Conservation (phyloP, 805 yeast genomes). For the Cyberlindnera euphorbiiphila region DNA sequence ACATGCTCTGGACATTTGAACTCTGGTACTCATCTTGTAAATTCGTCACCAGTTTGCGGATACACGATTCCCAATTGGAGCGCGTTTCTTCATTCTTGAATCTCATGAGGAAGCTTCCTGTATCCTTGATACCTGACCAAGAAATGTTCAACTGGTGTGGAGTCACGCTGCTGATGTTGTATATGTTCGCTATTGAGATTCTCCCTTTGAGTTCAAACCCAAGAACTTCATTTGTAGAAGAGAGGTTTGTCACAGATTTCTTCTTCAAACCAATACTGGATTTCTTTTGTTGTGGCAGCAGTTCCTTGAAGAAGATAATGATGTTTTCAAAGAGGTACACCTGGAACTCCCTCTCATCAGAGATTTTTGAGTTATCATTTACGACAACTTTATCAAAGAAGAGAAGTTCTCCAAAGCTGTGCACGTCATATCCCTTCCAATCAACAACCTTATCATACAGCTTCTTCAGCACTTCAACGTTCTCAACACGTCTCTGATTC, state of each 20-base stretch:
- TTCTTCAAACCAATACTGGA: constrained; percentile 42
- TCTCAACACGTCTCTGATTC: constrained; percentile 89
- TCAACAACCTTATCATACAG: constrained; percentile 73
- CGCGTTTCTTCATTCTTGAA: constrained; percentile 82
- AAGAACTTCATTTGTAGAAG: constrained; percentile 25
- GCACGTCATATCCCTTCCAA: constrained; percentile 86
- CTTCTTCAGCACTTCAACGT: constrained; percentile 63
- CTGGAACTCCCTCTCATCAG: constrained; percentile 79
- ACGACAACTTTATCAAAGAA: constrained; percentile 70
- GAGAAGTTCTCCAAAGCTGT: constrained; percentile 80
- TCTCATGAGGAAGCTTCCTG: constrained; percentile 78
- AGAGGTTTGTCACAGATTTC: constrained; percentile 29
- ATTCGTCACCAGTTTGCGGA: constrained; percentile 42
- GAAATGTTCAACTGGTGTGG: constrained; percentile 62
- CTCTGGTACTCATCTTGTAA: constrained; percentile 28
- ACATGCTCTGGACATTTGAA: constrained; percentile 10
- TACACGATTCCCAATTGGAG: constrained; percentile 74
- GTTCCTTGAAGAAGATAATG: constrained; percentile 61
- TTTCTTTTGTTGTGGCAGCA: constrained; percentile 42
- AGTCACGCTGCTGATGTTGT: constrained; percentile 39
- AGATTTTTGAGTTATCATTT: constrained; percentile 48
- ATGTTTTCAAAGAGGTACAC: constrained; percentile 83
- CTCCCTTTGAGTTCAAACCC: constrained; percentile 72
- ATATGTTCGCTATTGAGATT: constrained; percentile 68
- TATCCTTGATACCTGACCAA: constrained; percentile 84